Percentiles rank a stretch among this genome's conserved stretches.
Conservation (phyloP, 768 basidiomycete genomes). For the Phaeolepiota aurea region DNA sequence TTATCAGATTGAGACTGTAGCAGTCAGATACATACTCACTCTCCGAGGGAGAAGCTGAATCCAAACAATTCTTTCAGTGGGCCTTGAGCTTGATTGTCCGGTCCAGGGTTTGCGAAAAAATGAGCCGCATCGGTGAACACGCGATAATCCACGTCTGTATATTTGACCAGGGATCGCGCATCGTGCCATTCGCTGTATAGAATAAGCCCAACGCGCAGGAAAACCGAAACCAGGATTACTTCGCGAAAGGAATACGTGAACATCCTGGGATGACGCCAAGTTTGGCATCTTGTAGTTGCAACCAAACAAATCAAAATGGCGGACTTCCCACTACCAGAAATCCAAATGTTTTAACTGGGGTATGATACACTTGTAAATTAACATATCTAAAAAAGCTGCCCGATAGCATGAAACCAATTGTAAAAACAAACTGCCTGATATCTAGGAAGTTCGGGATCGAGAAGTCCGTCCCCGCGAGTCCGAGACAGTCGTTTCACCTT, state of each 20-base stretch:
- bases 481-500: slow-evolving; percentile 13
- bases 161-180: slow-evolving; percentile 74
- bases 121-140: slow-evolving; percentile 91
- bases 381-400: background rate
- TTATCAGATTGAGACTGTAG: background rate
- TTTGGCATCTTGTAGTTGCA: too few species aligned
- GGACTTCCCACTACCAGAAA: too few species aligned
- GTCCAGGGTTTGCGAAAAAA: slow-evolving; percentile 49
- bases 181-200: slow-evolving; percentile 91
- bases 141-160: slow-evolving; percentile 96
- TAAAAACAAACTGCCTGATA: too few species aligned
- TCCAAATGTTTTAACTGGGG: too few species aligned
- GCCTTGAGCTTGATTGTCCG: slow-evolving; percentile 53
- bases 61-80: slow-evolving; percentile 33
- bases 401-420: background rate
- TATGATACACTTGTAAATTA: background rate
- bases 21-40: too few species aligned
- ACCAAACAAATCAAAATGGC: too few species aligned
- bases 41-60: slow-evolving; percentile 41
- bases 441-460: slow-evolving; percentile 15
- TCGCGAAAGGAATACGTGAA: slow-evolving; percentile 32
- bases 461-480: slow-evolving; percentile 29
- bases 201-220: slow-evolving; percentile 63
- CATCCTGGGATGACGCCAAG: too few species aligned
- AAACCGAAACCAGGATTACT: slow-evolving; percentile 44